A percentile compares a stretch with the other conserved stretches of the same genome.
phyloP scores from a whole-genome alignment of 306 rosid genomes.

The Vachellia collinsii region DNA sequence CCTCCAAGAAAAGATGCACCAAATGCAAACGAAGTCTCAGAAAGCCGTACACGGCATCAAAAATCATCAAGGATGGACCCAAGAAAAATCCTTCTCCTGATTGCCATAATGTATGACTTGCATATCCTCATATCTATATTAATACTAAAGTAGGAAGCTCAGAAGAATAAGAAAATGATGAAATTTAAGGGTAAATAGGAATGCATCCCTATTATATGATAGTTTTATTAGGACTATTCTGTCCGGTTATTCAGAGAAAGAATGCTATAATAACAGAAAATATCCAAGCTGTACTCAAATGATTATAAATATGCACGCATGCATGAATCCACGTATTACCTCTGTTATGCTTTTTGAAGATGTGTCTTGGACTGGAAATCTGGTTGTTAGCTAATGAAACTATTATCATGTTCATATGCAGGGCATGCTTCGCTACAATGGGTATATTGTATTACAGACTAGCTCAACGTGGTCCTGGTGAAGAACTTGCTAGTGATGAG shows the following conservation, averaged over 20 bases:
- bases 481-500: conserved; percentile 61
- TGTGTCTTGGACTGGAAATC: conserved; percentile 16
- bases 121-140: conserved; percentile 32
- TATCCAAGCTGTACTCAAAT: background rate
- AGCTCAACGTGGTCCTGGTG: conserved; percentile 74
- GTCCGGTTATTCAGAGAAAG: background rate
- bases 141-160: conserved; percentile 26
- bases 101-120: conserved; percentile 81
- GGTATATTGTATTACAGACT: conserved; percentile 99
- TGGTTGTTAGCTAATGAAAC: conserved; percentile 37
- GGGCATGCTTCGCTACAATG: conserved; percentile 99
- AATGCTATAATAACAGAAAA: background rate
- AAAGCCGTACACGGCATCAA: conserved; percentile 80
- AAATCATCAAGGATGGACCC: conserved; percentile 96
- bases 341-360: conserved; percentile 7
- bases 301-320: background rate
- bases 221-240: background rate
- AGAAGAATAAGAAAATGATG: conserved; percentile 9
- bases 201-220: background rate
- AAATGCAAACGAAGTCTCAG: conserved; percentile 61
- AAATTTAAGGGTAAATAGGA: conserved; percentile 16
- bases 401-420: conserved; percentile 45
- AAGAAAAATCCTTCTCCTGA: conserved; percentile 87
- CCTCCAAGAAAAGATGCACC: conserved; percentile 78
- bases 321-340: too few relatives aligned